A percentile compares a stretch with the other conserved stretches of the same genome.
phyloP scores from a whole-genome alignment of 306 rosid species.

The Fragaria vesca region DNA sequence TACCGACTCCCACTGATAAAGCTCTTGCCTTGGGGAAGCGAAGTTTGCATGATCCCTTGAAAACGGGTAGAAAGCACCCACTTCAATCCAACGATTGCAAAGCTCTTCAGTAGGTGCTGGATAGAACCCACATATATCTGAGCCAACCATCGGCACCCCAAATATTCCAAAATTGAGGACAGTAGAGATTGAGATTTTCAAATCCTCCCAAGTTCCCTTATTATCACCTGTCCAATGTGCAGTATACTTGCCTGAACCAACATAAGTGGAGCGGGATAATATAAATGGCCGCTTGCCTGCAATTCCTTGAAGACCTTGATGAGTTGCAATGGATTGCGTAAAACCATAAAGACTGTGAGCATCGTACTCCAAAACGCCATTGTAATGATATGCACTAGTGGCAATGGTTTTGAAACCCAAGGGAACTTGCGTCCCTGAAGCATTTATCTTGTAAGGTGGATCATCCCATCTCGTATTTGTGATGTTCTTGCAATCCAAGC shows the following conservation, averaged over 20 bases:
- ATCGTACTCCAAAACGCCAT: constrained; percentile 85
- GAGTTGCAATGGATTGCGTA: constrained; percentile 80
- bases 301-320: constrained; percentile 75
- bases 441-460: constrained; percentile 94
- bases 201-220: constrained; percentile 81
- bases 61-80: constrained; percentile 95
- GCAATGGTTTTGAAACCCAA: constrained; percentile 90
- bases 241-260: constrained; percentile 82
- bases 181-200: constrained; percentile 81
- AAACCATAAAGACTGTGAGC: constrained; percentile 96
- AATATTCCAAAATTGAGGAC: constrained; percentile 91
- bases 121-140: constrained; percentile 94
- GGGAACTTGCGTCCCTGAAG: constrained; percentile 79
- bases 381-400: constrained; percentile 88
- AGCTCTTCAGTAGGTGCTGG: constrained; percentile 94
- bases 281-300: constrained; percentile 88
- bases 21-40: constrained; percentile 95
- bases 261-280: constrained; percentile 80
- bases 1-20: constrained; percentile 91
- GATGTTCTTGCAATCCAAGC: constrained; percentile 91
- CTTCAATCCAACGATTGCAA: constrained; percentile 96
- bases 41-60: constrained; percentile 93
- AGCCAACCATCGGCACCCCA: constrained; percentile 98
- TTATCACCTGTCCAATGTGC: constrained; percentile 99
- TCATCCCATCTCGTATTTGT: constrained; percentile 89